A percentile compares a stretch with the other conserved stretches of the same genome.
phyloP scores from a whole-genome alignment of 1,139 yeast genomes.

The Suhomyces atakaporum region DNA sequence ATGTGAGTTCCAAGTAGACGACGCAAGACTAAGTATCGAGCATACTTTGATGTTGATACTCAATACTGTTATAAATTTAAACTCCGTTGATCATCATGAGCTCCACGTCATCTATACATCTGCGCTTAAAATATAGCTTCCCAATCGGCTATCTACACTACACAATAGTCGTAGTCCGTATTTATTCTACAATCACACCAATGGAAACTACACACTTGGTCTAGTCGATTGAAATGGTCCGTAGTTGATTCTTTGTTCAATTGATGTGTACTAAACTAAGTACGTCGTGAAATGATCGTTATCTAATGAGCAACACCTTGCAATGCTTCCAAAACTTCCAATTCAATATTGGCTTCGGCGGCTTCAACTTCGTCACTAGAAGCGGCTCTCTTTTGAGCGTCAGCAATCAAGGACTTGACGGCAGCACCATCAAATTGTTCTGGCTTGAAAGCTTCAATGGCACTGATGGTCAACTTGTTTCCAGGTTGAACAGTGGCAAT shows the following conservation, averaged over 20 bases:
- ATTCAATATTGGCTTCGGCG: constrained; percentile 93
- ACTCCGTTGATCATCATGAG: too few species aligned
- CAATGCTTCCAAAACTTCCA: constrained; percentile 95
- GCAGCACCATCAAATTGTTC: constrained; percentile 84
- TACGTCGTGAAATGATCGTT: constrained; percentile 12
- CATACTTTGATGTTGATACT: too few species aligned
- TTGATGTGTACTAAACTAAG: constrained; percentile 11
- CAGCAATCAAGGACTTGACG: constrained; percentile 79
- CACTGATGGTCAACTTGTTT: constrained; percentile 85
- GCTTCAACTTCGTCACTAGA: constrained; percentile 86
- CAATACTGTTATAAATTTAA: too few species aligned
- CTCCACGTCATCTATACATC: too few species aligned
- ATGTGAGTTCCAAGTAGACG: too few species aligned
- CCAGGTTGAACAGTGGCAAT: constrained; percentile 97
- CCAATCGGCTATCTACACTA: background rate
- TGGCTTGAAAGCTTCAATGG: constrained; percentile 94
- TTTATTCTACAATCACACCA: background rate
- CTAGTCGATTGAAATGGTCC: too few species aligned
- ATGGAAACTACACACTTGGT: too few species aligned
- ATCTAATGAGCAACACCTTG: constrained; percentile 80
- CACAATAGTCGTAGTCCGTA: background rate
- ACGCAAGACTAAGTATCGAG: too few species aligned
- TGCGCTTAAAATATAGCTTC: too few species aligned
- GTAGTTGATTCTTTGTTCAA: background rate
- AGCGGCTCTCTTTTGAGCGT: constrained; percentile 90